Conservation (phyloP, 148 eudicot genomes). For the Camellia granthamiana region DNA sequence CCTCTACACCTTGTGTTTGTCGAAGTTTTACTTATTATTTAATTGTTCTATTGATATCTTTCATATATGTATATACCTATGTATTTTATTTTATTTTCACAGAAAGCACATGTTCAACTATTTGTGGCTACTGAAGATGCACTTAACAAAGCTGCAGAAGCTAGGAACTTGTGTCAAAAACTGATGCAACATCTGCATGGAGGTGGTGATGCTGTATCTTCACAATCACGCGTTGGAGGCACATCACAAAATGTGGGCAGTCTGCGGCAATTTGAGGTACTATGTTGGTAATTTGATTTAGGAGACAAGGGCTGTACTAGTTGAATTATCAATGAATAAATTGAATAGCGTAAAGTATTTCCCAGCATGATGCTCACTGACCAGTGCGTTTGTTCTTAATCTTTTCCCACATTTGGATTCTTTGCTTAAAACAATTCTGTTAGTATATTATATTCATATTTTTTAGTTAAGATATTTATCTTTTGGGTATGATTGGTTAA, state of each 20-base stretch:
- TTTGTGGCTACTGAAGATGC: slow-evolving; percentile 99
- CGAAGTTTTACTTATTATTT: background rate
- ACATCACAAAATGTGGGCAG: slow-evolving; percentile 78
- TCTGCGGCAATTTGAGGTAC: slow-evolving; percentile 89
- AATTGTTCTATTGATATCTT: background rate
- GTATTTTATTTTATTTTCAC: slow-evolving; percentile 12
- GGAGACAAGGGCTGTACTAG: background rate
- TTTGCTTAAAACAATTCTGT: background rate
- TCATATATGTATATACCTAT: too few species aligned
- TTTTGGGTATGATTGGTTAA: background rate
- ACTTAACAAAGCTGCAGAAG: slow-evolving; percentile 90
- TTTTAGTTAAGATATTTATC: background rate
- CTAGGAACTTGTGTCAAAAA: slow-evolving; percentile 65
- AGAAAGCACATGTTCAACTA: slow-evolving; percentile 99
- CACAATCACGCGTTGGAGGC: slow-evolving; percentile 56
- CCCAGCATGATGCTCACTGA: background rate
- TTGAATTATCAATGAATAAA: background rate
- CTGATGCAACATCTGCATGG: slow-evolving; percentile 82
- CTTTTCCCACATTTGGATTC: slow-evolving; percentile 4
- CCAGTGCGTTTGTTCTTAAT: background rate
- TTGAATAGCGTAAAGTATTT: background rate
- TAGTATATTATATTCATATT: background rate
- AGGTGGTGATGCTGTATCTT: slow-evolving; percentile 60
- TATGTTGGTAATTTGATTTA: background rate
- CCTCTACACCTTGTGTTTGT: background rate